Evolutionary conservation across 2,329 filamentous ascomycete genomes (phyloP).

Genomic region (Trichoderma aggressivum): DNA sequence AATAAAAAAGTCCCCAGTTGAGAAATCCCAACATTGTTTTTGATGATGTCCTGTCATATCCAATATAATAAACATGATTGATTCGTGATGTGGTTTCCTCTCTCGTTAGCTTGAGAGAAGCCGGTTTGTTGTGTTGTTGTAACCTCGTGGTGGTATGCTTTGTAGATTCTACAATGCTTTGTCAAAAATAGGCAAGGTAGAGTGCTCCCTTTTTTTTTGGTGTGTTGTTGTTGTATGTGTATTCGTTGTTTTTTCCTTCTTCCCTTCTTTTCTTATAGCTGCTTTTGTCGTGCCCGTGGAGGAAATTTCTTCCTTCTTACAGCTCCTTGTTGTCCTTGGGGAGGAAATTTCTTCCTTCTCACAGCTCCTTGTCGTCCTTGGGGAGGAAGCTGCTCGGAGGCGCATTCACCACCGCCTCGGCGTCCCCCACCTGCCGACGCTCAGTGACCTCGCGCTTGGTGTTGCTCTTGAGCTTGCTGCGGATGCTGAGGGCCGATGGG

Average conservation of each 20-base stretch:
- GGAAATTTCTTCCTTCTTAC: not conserved
- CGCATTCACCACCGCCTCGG: conserved; percentile 68
- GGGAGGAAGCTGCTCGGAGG: conserved; percentile 32
- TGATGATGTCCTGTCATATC: conserved; percentile 7
- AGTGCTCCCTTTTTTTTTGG: not conserved
- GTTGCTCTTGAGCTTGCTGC: conserved; percentile 63
- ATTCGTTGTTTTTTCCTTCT: not conserved
- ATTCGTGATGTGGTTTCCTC: not conserved
- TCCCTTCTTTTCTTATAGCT: not conserved
- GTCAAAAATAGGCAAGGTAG: not conserved
- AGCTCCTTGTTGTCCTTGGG: not conserved
- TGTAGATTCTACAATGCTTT: not conserved
- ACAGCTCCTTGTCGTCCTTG: conserved; percentile 37
- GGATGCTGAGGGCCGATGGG: conserved; percentile 38
- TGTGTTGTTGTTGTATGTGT: too few relatives aligned
- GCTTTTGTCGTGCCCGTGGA: not conserved
- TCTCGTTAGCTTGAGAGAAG: not conserved
- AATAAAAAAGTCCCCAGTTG: not conserved
- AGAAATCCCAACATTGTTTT: not conserved
- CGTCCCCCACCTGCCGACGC: conserved; percentile 86
- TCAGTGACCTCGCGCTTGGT: conserved; percentile 71
- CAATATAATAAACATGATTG: not conserved
- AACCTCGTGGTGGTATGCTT: not conserved
- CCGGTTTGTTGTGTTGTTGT: not conserved
- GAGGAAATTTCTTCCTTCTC: conserved; percentile 20